phyloP scores from a whole-genome alignment of 1,284 basidiomycete species.

The Phellopilus nigrolimitatus region DNA sequence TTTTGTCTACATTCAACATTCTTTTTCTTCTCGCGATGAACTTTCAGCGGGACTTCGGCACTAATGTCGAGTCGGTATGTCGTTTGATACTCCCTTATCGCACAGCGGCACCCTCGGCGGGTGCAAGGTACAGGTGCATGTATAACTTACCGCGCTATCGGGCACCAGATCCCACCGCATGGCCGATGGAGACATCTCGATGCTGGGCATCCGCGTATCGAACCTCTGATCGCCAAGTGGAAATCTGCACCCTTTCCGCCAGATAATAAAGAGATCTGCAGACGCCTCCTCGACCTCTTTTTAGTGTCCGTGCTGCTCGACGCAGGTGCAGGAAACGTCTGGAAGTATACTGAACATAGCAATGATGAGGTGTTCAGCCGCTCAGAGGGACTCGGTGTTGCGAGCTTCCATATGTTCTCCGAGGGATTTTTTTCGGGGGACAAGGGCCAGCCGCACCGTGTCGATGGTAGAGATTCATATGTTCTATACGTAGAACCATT shows the following conservation, averaged over 20 bases:
- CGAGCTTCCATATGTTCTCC: conserved; percentile 87
- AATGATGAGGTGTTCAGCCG: conserved; percentile 62
- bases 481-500: conserved; percentile 3
- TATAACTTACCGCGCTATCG: conserved; percentile 1
- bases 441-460: conserved; percentile 56
- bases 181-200: conserved; percentile 91
- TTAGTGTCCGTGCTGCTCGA: conserved; percentile 91
- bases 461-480: conserved; percentile 59
- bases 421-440: conserved; percentile 79
- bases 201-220: conserved; percentile 56
- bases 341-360: conserved; percentile 69
- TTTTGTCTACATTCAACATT: neutral
- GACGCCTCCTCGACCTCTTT: conserved; percentile 84
- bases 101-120: neutral
- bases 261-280: conserved; percentile 57
- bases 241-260: conserved; percentile 41
- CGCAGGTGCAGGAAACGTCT: conserved; percentile 84
- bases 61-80: conserved; percentile 58
- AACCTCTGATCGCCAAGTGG: conserved; percentile 57
- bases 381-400: conserved; percentile 91
- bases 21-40: conserved; percentile 1
- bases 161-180: conserved; percentile 78
- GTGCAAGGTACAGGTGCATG: neutral
- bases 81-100: neutral
- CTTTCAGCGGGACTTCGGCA: conserved; percentile 77